phyloP scores from a whole-genome alignment of 768 basidiomycete species.

The Cystofilobasidium macerans region DNA sequence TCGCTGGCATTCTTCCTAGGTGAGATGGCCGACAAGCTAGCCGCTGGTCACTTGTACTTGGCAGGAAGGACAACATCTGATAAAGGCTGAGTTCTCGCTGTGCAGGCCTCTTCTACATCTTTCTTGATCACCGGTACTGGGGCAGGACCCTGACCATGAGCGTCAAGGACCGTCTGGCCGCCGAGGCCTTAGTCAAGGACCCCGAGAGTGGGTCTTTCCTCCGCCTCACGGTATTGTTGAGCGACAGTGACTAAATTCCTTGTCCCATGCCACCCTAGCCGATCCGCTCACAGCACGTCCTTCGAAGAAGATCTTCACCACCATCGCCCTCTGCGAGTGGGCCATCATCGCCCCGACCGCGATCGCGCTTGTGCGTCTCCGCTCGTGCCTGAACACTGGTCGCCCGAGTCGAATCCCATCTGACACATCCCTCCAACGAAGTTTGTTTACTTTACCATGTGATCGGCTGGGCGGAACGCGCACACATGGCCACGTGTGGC shows the following conservation, averaged over 20 bases:
- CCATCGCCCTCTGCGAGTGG: background rate
- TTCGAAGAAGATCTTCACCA: background rate
- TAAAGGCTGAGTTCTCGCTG: no score
- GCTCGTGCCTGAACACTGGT: no score
- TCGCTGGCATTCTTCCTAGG: conserved; percentile 20
- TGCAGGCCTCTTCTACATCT: background rate
- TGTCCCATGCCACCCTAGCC: background rate
- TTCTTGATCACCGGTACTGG: background rate
- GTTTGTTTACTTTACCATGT: no score
- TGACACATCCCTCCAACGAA: no score
- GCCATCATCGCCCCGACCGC: background rate
- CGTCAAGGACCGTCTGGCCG: background rate
- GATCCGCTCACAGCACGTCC: conserved; percentile 14
- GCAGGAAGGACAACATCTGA: background rate
- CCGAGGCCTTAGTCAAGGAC: conserved; percentile 13
- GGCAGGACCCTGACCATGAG: conserved; percentile 17
- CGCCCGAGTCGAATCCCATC: no score
- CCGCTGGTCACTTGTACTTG: background rate
- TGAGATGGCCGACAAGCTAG: background rate
- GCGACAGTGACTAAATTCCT: background rate
- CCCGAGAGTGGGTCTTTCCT: background rate
- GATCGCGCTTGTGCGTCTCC: background rate
- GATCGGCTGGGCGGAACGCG: no score
- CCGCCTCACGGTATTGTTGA: background rate
- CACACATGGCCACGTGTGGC: no score